Evolutionary conservation across 208 protist genomes (phyloP), one percentile per base, ranked within the genome.

Genomic region (Leishmania guyanensis): DNA sequence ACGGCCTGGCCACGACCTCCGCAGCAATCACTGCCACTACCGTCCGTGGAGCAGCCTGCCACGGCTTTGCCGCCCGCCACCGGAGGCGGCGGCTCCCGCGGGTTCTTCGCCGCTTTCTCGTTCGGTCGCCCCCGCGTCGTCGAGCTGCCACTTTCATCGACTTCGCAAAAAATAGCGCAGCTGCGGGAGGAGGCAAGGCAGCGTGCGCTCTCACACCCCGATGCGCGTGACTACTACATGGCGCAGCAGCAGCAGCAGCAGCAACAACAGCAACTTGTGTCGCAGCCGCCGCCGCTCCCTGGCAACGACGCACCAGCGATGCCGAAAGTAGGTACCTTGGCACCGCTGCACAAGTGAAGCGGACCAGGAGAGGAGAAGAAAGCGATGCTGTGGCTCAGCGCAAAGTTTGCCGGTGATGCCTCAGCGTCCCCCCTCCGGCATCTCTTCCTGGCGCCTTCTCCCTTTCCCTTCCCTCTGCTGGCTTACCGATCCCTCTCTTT

Each of bases 141-240:
- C 3, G 16, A 65, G 73, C 20, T 64, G 43, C 48, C 64, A 1
- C 51, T 62, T 60, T 81, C 82, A 39, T 70, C 82, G 14, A 75
- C 68, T 1, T 33, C 77, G 10, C 12, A 48, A 10, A 71, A 43
- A 50, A 39, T 20, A 0, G 48, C 60, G 17, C 51, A 81, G 51
- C 2, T 53, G 51, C 71, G 66, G 53, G 78, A 68, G 71, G 71
- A 66, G 20, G 82, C 73, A 33, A 78, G 75, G 77, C 74, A 79
- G 65, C 75, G 75, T 17, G 77, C 82, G 8, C 54, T 85, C 17
- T n/a, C 65, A 36, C 82, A 85, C 78, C 82, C 82, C 4, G 82
- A 85, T 36, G 82, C 82, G 46, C 69, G 36, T 16, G 72, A 82
- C 51, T 85, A 85, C 73, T 82, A 79, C 5, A 26, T 10, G 26